These are phyloP conservation scores for Wickerhamomyces mucosus DNA, from an alignment of 805 yeast genomes.

Conservation along the genomic window DNA sequence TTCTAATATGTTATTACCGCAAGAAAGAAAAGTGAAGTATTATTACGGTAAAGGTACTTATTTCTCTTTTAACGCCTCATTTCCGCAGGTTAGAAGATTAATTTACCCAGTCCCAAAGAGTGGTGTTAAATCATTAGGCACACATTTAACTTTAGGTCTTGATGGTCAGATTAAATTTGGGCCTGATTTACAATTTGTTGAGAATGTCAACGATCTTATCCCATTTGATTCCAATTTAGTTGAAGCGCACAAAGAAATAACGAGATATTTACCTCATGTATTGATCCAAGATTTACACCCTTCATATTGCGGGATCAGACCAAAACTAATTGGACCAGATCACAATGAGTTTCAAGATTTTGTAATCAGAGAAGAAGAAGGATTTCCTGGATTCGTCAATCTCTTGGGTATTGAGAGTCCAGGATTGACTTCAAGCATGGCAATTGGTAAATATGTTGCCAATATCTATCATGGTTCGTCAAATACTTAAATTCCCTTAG, in stretches of 20 bases:
- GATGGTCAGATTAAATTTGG: slow-evolving; percentile 79
- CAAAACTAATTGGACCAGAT: slow-evolving; percentile 50
- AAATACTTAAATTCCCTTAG: too few species aligned
- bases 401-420: slow-evolving; percentile 85
- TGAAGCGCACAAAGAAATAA: slow-evolving; percentile 49
- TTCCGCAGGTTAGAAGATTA: slow-evolving; percentile 43
- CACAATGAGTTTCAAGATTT: slow-evolving; percentile 56
- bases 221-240: slow-evolving; percentile 40
- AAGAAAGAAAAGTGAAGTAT: slow-evolving; percentile 44
- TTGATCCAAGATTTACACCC: slow-evolving; percentile 44
- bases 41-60: slow-evolving; percentile 83
- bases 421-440: slow-evolving; percentile 76
- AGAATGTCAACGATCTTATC: slow-evolving; percentile 33
- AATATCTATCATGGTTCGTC: slow-evolving; percentile 13
- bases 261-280: slow-evolving; percentile 55
- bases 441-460: slow-evolving; percentile 67
- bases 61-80: slow-evolving; percentile 42
- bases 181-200: slow-evolving; percentile 82
- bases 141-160: slow-evolving; percentile 76
- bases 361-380: slow-evolving; percentile 58
- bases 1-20: slow-evolving; percentile 61
- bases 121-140: slow-evolving; percentile 69
- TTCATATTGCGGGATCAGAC: slow-evolving; percentile 76
- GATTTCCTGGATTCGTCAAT: slow-evolving; percentile 70
- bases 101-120: slow-evolving; percentile 78